These are phyloP conservation scores for Fusarium sp. DNA, from an alignment of 2,329 filamentous ascomycete species.

Conservation along the genomic window DNA sequence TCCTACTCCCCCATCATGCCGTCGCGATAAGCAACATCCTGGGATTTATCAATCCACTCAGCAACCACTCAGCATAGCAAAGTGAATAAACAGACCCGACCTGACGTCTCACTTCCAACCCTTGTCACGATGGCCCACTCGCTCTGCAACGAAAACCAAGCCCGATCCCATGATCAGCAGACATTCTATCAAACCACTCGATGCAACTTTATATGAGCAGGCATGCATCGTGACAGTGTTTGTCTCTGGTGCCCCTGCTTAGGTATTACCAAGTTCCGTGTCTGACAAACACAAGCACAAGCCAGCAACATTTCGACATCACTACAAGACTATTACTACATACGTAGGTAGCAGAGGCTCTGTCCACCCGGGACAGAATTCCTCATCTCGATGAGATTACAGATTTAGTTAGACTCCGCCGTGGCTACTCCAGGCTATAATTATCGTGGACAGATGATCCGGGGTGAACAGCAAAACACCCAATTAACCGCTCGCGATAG, in stretches of 20 bases:
- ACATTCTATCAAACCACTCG: constrained; percentile 17
- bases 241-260: constrained; percentile 9
- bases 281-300: constrained; percentile 28
- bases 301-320: constrained; percentile 17
- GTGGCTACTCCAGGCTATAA: constrained; percentile 12
- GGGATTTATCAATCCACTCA: constrained; percentile 29
- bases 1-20: constrained; percentile 18
- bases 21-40: constrained; percentile 31
- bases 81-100: constrained; percentile 26
- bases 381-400: constrained; percentile 34
- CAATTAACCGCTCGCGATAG: constrained; percentile 29
- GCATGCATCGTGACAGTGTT: constrained; percentile 18
- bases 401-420: constrained; percentile 22
- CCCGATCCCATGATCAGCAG: constrained; percentile 36
- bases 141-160: constrained; percentile 16
- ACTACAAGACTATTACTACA: background rate
- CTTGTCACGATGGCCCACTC: constrained; percentile 13
- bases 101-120: constrained; percentile 19
- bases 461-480: constrained; percentile 6
- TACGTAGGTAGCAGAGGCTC: no score
- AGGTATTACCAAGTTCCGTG: background rate
- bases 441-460: constrained; percentile 26
- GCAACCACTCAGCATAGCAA: constrained; percentile 8
- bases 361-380: constrained; percentile 1
- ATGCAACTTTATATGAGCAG: constrained; percentile 15